phyloP scores from a whole-genome alignment of 805 yeast species.

The Metschnikowia baotianmanensis region DNA sequence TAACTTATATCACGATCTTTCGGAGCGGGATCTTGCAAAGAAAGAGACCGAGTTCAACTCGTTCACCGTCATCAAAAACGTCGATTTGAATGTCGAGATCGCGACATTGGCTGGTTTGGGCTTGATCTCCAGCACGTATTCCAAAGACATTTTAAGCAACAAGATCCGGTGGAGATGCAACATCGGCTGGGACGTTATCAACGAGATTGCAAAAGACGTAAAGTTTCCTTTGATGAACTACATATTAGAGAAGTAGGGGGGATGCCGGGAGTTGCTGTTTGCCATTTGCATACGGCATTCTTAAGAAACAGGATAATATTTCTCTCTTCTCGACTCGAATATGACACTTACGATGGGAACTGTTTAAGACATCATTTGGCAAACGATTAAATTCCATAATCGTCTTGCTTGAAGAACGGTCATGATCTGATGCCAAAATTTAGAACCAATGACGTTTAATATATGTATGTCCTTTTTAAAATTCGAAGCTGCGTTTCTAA shows the following conservation, averaged over 20 bases:
- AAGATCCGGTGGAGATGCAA: conserved; percentile 78
- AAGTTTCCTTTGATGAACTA: conserved; percentile 66
- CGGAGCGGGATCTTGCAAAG: conserved; percentile 32
- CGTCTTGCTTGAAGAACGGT: too few species aligned
- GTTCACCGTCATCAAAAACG: conserved; percentile 39
- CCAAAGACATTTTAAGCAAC: conserved; percentile 58
- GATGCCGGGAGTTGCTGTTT: too few species aligned
- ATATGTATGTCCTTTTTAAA: too few species aligned
- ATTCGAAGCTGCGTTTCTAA: too few species aligned
- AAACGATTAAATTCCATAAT: too few species aligned
- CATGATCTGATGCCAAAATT: too few species aligned
- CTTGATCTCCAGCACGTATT: conserved; percentile 42
- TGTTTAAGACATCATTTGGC: too few species aligned
- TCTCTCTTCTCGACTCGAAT: neutral
- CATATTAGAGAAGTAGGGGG: conserved; percentile 34
- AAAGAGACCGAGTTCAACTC: conserved; percentile 34
- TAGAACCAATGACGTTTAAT: too few species aligned
- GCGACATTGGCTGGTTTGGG: conserved; percentile 60
- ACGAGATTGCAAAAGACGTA: conserved; percentile 59
- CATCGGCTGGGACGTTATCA: conserved; percentile 63
- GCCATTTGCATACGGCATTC: too few species aligned
- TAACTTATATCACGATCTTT: conserved; percentile 28
- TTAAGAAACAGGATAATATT: too few species aligned
- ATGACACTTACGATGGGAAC: too few species aligned
- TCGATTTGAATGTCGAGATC: conserved; percentile 53